Conservation (phyloP, 352 stramenopile species). For the Phytophthora uliginosa region DNA sequence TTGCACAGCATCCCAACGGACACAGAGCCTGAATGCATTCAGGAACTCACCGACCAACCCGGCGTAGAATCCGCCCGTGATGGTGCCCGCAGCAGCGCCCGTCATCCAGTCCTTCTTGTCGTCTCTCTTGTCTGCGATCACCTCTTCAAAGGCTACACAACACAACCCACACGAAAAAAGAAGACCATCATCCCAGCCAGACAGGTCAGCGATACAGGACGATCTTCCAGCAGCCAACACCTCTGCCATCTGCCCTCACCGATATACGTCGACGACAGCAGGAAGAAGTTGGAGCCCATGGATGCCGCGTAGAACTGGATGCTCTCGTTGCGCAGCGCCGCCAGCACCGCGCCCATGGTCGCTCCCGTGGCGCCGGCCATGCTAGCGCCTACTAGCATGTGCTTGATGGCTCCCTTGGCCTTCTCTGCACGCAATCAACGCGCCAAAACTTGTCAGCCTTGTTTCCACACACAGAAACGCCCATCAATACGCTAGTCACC, state of each 20-base stretch:
- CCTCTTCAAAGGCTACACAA: constrained; percentile 73
- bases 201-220: neutral
- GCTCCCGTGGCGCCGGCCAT: constrained; percentile 67
- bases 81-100: constrained; percentile 56
- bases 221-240: neutral
- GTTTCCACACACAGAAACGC: neutral
- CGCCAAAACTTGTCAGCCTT: neutral
- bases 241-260: constrained; percentile 37
- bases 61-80: constrained; percentile 83
- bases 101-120: constrained; percentile 74
- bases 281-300: constrained; percentile 89
- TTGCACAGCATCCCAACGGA: neutral
- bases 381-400: constrained; percentile 73
- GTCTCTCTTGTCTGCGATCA: constrained; percentile 73
- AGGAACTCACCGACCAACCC: constrained; percentile 64
- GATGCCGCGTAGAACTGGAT: constrained; percentile 85
- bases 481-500: neutral
- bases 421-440: constrained; percentile 48
- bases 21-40: neutral
- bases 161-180: neutral
- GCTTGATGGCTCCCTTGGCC: constrained; percentile 69
- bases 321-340: constrained; percentile 78
- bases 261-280: constrained; percentile 89
- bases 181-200: neutral
- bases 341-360: constrained; percentile 65